Evolutionary conservation across 306 rosid species (phyloP).

Genomic region (Lathyrus aphaca): DNA sequence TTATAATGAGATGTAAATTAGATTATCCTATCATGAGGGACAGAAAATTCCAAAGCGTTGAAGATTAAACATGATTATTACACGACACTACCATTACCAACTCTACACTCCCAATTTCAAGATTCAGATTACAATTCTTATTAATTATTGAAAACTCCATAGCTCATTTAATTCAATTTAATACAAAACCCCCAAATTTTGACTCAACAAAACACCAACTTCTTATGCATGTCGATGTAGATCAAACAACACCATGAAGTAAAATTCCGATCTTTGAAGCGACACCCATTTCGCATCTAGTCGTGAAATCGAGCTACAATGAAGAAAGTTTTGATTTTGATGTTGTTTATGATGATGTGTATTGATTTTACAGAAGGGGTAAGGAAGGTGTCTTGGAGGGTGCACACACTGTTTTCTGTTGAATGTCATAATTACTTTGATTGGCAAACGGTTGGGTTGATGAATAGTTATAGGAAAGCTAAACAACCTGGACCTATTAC

Average conservation of each 20-base stretch:
- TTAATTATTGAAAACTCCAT: no score
- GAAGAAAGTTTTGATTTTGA: conserved; percentile 50
- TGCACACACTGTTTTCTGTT: conserved; percentile 95
- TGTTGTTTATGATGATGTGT: conserved; percentile 40
- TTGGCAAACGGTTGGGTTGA: conserved; percentile 97
- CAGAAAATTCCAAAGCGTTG: no score
- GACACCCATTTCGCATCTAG: conserved; percentile 55
- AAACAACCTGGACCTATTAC: conserved; percentile 94
- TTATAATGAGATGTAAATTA: no score
- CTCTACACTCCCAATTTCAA: no score
- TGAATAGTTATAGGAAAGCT: conserved; percentile 81
- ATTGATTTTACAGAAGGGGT: conserved; percentile 42
- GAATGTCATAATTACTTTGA: conserved; percentile 98
- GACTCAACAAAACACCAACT: conserved; percentile 49
- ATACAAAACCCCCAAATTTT: conserved; percentile 40
- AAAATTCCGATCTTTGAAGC: conserved; percentile 53
- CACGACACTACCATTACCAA: no score
- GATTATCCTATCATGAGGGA: no score
- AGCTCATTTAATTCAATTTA: not conserved
- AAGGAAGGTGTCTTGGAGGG: conserved; percentile 61
- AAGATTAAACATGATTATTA: no score
- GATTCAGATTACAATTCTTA: no score
- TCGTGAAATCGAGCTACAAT: conserved; percentile 52
- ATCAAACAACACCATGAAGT: conserved; percentile 34
- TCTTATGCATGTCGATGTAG: not conserved